These are phyloP conservation scores for Microsporum audouinii DNA, from an alignment of 2,329 filamentous ascomycete genomes.

Conservation along the genomic window DNA sequence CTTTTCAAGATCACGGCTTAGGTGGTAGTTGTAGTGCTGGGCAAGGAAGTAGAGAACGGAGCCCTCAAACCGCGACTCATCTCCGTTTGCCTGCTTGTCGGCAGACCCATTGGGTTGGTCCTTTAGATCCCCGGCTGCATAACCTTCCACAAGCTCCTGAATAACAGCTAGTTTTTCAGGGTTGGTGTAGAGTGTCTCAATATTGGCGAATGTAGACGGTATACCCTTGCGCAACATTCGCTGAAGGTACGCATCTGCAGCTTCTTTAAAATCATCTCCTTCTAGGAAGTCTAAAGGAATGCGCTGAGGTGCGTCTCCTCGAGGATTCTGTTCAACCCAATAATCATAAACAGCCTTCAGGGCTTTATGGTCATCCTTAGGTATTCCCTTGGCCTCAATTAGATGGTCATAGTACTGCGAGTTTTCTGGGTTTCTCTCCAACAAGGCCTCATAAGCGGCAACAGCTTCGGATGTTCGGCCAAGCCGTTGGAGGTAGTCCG, in stretches of 20 bases:
- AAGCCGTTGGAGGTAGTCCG: slow-evolving; percentile 70
- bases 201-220: slow-evolving; percentile 89
- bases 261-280: slow-evolving; percentile 66
- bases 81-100: slow-evolving; percentile 38
- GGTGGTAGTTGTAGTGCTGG: slow-evolving; percentile 89
- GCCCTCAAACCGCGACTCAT: slow-evolving; percentile 54
- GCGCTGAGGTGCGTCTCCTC: slow-evolving; percentile 72
- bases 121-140: slow-evolving; percentile 48
- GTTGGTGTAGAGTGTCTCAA: slow-evolving; percentile 84
- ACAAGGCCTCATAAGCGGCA: slow-evolving; percentile 64
- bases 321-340: slow-evolving; percentile 68
- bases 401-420: slow-evolving; percentile 74
- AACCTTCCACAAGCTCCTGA: slow-evolving; percentile 64
- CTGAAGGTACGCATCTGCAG: slow-evolving; percentile 67
- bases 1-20: slow-evolving; percentile 72
- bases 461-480: slow-evolving; percentile 68
- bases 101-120: slow-evolving; percentile 40
- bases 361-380: slow-evolving; percentile 48
- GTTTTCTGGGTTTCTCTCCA: slow-evolving; percentile 82
- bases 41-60: slow-evolving; percentile 86
- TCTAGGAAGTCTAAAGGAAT: slow-evolving; percentile 82
- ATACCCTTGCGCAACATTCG: slow-evolving; percentile 85
- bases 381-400: slow-evolving; percentile 55
- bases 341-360: slow-evolving; percentile 67
- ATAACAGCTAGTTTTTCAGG: slow-evolving; percentile 65